Evolutionary conservation across 1,284 basidiomycete genomes (phyloP), one percentile per base, ranked within the genome.

Genomic region (Microbotryum saponariae): DNA sequence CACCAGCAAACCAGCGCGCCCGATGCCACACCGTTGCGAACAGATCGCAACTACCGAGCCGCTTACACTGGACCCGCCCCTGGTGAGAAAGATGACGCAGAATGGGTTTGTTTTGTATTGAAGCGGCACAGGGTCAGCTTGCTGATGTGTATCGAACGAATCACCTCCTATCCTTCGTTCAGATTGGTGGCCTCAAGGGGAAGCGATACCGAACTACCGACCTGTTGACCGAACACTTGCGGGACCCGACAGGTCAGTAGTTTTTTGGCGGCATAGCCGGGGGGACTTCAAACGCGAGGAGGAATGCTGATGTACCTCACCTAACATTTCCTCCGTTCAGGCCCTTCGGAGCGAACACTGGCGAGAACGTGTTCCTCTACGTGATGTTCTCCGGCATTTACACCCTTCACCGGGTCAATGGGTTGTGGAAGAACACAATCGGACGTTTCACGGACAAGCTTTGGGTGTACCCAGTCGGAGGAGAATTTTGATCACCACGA

Each of bases 331-430:
- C 12, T 18, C 37, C 37, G 6, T 6, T 25, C 2, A 48, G 59
- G 16, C 52, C 59, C 3, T 55, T 47, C 31, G 59, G 44, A 25
- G 52, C 54, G 20, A 29, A 23, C 2, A 25, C 53, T 8, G 47
- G 29, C 10, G 48, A 60, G n/a, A 25, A 37, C 20, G 42, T 46
- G 4, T 60, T 60, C 49, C 53, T 60, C 37, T 25, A 31, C 20
- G 21, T n/a, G 20, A 60, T 60, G 59, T 37, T 60, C n/a, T 45
- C 54, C 18, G 59, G 59, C 49, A 54, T 60, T 14, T 45, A n/a
- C 8, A 20, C 18, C 20, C 55, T 56, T 25, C 48, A 49, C 20
- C 27, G n/a, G 14, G 27, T 31, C 9, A 55, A 60, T 48, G 20
- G 47, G 27, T 20, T 49, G 4, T 60, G 54, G 49, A 42, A 45